Percentiles rank a stretch among this genome's conserved stretches.
Evolutionary conservation across 1,284 basidiomycete genomes (phyloP).

Genomic region (Schizophyllum amplum): DNA sequence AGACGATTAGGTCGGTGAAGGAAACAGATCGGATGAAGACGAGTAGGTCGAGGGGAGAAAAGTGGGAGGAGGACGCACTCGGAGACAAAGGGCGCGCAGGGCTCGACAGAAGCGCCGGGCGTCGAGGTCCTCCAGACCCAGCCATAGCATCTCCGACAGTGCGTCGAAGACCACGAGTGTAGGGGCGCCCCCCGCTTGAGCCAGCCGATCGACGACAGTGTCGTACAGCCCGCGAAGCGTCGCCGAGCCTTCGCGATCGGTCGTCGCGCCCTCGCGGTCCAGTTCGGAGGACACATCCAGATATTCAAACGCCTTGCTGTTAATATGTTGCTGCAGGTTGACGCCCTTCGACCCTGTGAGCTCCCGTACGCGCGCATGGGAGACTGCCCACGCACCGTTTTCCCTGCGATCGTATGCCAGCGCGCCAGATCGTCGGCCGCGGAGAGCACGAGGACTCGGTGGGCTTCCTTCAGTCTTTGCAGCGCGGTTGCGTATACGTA

Average conservation of each 20-base stretch:
- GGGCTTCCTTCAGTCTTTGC: slow-evolving; percentile 37
- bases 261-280: neutral
- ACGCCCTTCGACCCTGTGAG: neutral
- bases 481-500: slow-evolving; percentile 45
- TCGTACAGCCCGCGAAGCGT: neutral
- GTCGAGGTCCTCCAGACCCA: slow-evolving; percentile 43
- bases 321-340: neutral
- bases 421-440: slow-evolving; percentile 45
- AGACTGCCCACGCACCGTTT: slow-evolving; percentile 36
- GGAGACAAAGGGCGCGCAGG: slow-evolving; percentile 41
- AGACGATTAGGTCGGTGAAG: too few relatives aligned
- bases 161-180: slow-evolving; percentile 59
- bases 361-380: neutral
- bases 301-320: neutral
- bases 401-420: slow-evolving; percentile 55
- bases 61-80: slow-evolving; percentile 27
- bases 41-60: slow-evolving; percentile 1
- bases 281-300: neutral
- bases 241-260: neutral
- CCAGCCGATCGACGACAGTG: neutral
- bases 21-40: too few relatives aligned
- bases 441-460: slow-evolving; percentile 37
- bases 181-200: neutral
- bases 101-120: slow-evolving; percentile 51
- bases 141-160: slow-evolving; percentile 57